These are phyloP conservation scores for Diutina catenulata DNA, from an alignment of 1,139 yeast genomes.

Conservation along the genomic window DNA sequence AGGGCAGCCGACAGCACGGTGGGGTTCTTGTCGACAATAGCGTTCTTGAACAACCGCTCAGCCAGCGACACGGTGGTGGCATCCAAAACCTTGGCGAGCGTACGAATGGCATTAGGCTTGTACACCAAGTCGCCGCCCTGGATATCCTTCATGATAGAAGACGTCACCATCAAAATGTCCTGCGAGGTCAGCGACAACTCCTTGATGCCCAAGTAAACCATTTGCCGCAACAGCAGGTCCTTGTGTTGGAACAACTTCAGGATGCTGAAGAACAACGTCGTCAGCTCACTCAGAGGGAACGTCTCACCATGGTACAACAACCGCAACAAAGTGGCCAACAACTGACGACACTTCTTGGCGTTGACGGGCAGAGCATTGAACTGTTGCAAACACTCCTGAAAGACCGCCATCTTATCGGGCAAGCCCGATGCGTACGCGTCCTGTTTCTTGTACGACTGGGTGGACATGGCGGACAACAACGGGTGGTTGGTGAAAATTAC, in stretches of 20 bases:
- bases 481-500: no score
- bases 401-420: constrained; percentile 95
- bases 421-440: constrained; percentile 51
- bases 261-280: constrained; percentile 84
- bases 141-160: constrained; percentile 95
- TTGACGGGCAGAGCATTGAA: constrained; percentile 89
- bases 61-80: constrained; percentile 89
- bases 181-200: constrained; percentile 77
- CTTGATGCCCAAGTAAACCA: constrained; percentile 88
- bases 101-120: constrained; percentile 91
- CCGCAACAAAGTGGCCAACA: constrained; percentile 64
- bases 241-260: constrained; percentile 92
- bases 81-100: constrained; percentile 82
- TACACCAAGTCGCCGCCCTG: constrained; percentile 79
- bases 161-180: constrained; percentile 94
- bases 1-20: constrained; percentile 86
- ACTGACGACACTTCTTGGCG: constrained; percentile 72
- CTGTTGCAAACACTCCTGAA: constrained; percentile 88
- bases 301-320: constrained; percentile 74
- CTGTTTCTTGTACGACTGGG: constrained; percentile 70
- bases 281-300: constrained; percentile 83
- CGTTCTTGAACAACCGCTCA: constrained; percentile 85
- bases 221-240: constrained; percentile 82
- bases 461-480: no score
- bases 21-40: constrained; percentile 86